Evolutionary conservation across 257 asterid species (phyloP), one percentile per base, ranked within the genome.

Genomic region (Misopates orontium): DNA sequence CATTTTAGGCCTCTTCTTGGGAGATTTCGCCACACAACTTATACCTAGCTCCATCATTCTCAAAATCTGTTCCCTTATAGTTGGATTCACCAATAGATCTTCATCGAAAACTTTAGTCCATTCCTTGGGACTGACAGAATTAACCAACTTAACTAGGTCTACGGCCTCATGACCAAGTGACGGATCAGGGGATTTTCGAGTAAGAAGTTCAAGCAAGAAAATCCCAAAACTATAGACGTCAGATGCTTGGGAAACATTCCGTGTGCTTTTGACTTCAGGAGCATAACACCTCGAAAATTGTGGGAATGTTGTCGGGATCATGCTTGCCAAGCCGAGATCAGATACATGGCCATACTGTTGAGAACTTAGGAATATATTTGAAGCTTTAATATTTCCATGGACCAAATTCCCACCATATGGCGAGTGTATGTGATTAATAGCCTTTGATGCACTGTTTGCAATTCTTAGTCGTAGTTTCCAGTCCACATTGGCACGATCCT

Each of bases 311-410:
- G 7, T 7, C 7, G 36, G 36, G 36, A 28, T 28, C 36, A 28
- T 28, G 7, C 36, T 75, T 36, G 74, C 56, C 64, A 79, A 69
- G 45, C 80, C 81, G 25, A 75, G 77, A 69, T 79, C 84, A 51
- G 79, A 61, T 23, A 75, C 58, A 68, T 74, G 70, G 5, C 81
- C 84, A 13, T 40, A 79, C 5, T 49, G 60, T 23, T 65, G 40
- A 12, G 77, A 64, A 71, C 72, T 76, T 62, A 79, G 70, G 68
- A 72, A 79, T 50, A 75, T 42, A 18, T 75, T 76, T 23, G 81
- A 79, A 22, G 84, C 61, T 61, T 76, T 79, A 23, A 75, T 56
- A 71, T 79, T 76, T 64, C 81, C 81, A 12, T 65, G 81, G 23
- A 67, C 67, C 28, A 75, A 56, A 49, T 72, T 42, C 74, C 74